phyloP scores from a whole-genome alignment of 257 asterid species.

The Lithospermum erythrorhizon region DNA sequence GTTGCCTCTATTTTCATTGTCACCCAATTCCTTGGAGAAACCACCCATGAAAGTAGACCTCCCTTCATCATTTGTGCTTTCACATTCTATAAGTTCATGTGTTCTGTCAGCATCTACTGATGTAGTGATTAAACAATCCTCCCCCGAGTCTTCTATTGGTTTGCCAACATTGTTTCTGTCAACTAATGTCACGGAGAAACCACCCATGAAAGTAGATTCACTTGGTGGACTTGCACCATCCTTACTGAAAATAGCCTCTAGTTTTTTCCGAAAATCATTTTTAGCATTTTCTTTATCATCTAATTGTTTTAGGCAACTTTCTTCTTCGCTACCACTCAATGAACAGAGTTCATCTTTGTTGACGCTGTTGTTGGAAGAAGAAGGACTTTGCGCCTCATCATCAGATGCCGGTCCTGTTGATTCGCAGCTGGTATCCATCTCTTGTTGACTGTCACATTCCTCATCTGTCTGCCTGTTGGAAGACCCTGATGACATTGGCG shows the following conservation, averaged over 20 bases:
- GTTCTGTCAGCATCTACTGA: no score
- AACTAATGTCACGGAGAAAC: slow-evolving; percentile 29
- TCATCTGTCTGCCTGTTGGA: slow-evolving; percentile 44
- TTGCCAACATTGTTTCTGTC: slow-evolving; percentile 13
- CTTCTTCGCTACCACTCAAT: slow-evolving; percentile 63
- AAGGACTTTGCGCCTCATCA: slow-evolving; percentile 26
- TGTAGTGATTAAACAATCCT: no score
- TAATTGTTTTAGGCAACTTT: slow-evolving; percentile 53
- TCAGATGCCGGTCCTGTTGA: slow-evolving; percentile 44
- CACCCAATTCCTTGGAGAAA: no score
- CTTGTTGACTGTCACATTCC: slow-evolving; percentile 59
- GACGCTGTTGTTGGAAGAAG: slow-evolving; percentile 28
- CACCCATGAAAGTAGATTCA: slow-evolving; percentile 25
- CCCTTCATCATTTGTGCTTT: no score
- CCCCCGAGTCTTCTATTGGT: no score
- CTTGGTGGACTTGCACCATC: slow-evolving; percentile 30
- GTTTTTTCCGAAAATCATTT: slow-evolving; percentile 62
- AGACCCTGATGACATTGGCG: slow-evolving; percentile 51
- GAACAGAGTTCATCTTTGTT: slow-evolving; percentile 58
- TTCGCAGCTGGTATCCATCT: slow-evolving; percentile 64
- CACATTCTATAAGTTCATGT: no score
- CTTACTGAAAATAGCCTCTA: slow-evolving; percentile 56
- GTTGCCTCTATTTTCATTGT: no score
- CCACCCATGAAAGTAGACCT: slow-evolving; percentile 13
- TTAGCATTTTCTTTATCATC: slow-evolving; percentile 61